phyloP scores from a whole-genome alignment of 176 grass and related monocot species.

The Neostapfia colusana region DNA sequence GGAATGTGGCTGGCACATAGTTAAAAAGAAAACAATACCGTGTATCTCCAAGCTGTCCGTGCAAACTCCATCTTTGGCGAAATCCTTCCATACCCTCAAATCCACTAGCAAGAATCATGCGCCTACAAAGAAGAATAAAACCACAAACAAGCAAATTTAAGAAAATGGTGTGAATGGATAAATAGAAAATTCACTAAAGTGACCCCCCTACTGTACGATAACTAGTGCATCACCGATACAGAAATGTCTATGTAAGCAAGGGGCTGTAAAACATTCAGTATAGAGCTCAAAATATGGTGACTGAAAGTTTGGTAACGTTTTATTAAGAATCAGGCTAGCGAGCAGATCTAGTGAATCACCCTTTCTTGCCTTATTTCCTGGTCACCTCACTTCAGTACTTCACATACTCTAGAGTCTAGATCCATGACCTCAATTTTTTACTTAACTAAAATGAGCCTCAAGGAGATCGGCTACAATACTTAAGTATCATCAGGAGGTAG shows the following conservation, averaged over 20 bases:
- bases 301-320: background rate
- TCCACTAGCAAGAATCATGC: constrained; percentile 76
- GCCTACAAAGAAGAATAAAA: constrained; percentile 48
- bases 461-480: background rate
- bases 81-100: constrained; percentile 82
- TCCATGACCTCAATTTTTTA: background rate
- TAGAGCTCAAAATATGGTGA: background rate
- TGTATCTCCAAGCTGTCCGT: constrained; percentile 64
- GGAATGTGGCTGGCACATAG: background rate
- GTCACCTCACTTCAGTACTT: background rate
- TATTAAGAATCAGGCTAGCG: background rate
- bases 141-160: constrained; percentile 18
- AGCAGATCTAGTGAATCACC: background rate
- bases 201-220: background rate
- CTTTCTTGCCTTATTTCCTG: background rate
- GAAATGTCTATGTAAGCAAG: background rate
- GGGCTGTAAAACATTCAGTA: background rate
- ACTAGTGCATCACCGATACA: background rate
- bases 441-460: background rate
- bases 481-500: constrained; percentile 5
- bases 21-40: constrained; percentile 45
- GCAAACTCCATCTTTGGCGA: constrained; percentile 82
- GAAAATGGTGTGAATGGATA: constrained; percentile 8
- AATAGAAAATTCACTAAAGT: constrained; percentile 3
- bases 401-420: background rate